phyloP scores from a whole-genome alignment of 805 yeast genomes.

The Wickerhamiella slavikovae region DNA sequence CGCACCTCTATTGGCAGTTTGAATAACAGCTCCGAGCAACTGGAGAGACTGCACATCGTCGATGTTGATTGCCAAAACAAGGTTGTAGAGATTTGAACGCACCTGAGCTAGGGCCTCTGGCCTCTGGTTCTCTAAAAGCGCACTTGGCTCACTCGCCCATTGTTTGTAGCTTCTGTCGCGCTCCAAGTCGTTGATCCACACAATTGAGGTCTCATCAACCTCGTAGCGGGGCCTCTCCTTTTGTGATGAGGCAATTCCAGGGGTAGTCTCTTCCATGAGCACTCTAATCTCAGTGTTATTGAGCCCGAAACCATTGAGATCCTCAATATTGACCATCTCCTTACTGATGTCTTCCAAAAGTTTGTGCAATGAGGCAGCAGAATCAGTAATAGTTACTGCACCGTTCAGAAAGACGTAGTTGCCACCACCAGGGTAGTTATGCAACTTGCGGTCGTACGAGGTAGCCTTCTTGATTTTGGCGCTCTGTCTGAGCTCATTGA shows the following conservation, averaged over 20 bases:
- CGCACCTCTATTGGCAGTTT: conserved; percentile 25
- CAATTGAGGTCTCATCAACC: conserved; percentile 22
- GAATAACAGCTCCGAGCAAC: conserved; percentile 20
- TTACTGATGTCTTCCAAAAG: conserved; percentile 20
- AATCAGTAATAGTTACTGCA: conserved; percentile 26
- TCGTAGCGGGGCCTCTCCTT: conserved; percentile 21
- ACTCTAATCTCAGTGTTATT: conserved; percentile 3
- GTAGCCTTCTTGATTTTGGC: conserved; percentile 7
- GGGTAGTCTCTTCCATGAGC: not conserved
- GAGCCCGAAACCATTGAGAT: conserved; percentile 17
- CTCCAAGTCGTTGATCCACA: conserved; percentile 65
- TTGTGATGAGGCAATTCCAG: too few relatives aligned
- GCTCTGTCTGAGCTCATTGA: too few relatives aligned
- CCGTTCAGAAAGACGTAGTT: conserved; percentile 45
- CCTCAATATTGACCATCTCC: conserved; percentile 17
- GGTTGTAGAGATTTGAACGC: conserved; percentile 53
- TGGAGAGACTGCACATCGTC: conserved; percentile 31
- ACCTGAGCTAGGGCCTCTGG: conserved; percentile 28
- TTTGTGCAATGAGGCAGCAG: conserved; percentile 17
- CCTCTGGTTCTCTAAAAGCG: conserved; percentile 39
- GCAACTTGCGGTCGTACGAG: too few relatives aligned
- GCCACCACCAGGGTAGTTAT: conserved; percentile 13
- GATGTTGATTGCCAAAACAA: conserved; percentile 48
- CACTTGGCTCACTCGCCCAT: conserved; percentile 25
- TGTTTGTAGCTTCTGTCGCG: conserved; percentile 31